Conservation (phyloP, 345 rosid genomes). For the Citrus unshiu region DNA sequence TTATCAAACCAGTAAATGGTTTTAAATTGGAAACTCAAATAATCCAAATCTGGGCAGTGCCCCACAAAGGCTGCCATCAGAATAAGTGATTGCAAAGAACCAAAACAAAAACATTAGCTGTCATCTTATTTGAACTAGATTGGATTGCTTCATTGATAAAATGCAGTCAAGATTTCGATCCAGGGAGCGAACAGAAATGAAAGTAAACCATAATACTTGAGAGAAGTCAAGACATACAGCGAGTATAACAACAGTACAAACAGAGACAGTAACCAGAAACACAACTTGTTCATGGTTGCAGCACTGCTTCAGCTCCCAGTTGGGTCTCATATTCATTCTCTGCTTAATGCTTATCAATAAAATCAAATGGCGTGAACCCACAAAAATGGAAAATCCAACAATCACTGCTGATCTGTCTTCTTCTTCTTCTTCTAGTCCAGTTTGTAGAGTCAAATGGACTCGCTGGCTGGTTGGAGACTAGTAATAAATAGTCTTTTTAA, state of each 20-base stretch:
- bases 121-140: background rate
- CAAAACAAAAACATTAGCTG: background rate
- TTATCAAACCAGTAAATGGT: background rate
- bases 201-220: background rate
- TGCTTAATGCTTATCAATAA: background rate
- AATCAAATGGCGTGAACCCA: too few relatives aligned
- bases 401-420: background rate
- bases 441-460: too few relatives aligned
- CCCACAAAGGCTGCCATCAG: too few relatives aligned
- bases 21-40: background rate
- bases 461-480: too few relatives aligned
- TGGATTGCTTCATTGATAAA: background rate
- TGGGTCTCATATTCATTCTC: constrained; percentile 37
- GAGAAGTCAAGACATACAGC: constrained; percentile 23
- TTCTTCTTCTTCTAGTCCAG: background rate
- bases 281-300: constrained; percentile 57
- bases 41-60: too few relatives aligned
- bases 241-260: constrained; percentile 62
- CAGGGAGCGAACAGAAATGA: background rate
- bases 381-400: background rate
- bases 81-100: background rate
- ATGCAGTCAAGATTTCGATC: background rate
- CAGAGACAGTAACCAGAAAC: constrained; percentile 47
- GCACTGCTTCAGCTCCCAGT: constrained; percentile 58
- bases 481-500: too few relatives aligned